These are phyloP conservation scores for Anthostomella pinea DNA, from an alignment of 2,329 filamentous ascomycete species.

Conservation along the genomic window DNA sequence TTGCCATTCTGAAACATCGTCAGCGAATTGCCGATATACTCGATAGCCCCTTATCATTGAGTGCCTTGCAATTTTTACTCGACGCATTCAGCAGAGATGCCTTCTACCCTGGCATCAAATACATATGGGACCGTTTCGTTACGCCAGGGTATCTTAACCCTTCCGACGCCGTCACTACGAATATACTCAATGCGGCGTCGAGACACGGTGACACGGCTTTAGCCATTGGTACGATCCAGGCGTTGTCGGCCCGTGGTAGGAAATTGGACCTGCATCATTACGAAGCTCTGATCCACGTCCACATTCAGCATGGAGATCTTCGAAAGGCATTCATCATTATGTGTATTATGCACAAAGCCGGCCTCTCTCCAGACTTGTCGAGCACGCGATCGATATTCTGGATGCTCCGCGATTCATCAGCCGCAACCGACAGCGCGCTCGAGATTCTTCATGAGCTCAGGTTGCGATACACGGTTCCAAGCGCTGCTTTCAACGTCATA, in stretches of 20 bases:
- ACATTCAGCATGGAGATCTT: slow-evolving; percentile 59
- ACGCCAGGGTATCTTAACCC: slow-evolving; percentile 55
- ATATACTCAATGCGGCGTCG: slow-evolving; percentile 70
- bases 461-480: slow-evolving; percentile 32
- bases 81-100: slow-evolving; percentile 66
- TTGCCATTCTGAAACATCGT: slow-evolving; percentile 63
- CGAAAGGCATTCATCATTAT: slow-evolving; percentile 66
- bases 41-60: slow-evolving; percentile 19
- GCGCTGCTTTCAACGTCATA: slow-evolving; percentile 40
- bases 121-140: slow-evolving; percentile 70
- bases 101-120: slow-evolving; percentile 62
- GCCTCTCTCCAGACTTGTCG: slow-evolving; percentile 52
- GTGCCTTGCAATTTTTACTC: slow-evolving; percentile 65
- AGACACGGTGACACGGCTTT: slow-evolving; percentile 64
- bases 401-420: slow-evolving; percentile 47
- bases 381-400: slow-evolving; percentile 63
- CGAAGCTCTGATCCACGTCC: slow-evolving; percentile 72
- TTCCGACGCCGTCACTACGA: slow-evolving; percentile 61
- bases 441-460: slow-evolving; percentile 54
- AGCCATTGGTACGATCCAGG: slow-evolving; percentile 67
- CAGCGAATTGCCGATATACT: slow-evolving; percentile 27
- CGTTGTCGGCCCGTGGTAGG: slow-evolving; percentile 57
- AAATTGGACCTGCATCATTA: slow-evolving; percentile 68
- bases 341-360: slow-evolving; percentile 68
- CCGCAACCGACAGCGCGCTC: slow-evolving; percentile 51